Base-by-base conservation (phyloP, 164 flowering plant genomes). In the Vitis riparia region DNA sequence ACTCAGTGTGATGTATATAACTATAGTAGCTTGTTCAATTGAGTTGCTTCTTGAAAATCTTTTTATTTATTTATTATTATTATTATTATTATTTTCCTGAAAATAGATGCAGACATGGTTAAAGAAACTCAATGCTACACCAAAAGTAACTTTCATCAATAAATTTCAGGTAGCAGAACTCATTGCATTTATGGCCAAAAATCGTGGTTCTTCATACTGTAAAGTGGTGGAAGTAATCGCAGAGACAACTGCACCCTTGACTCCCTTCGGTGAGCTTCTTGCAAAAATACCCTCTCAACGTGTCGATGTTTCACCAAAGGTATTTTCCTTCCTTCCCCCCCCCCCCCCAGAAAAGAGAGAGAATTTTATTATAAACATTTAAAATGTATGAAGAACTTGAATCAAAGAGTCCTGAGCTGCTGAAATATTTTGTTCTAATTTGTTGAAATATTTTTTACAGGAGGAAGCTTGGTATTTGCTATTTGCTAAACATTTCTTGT, bases 141-240 rank as follows among this genome's bases (percentile, higher is more conserved):
- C 15, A 30, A 63, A 30, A 53, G 15, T 12, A 50, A 64, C 27
- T 60, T 17, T 27, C 29, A 11, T 67, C 59, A 15, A 29, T 56
- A 17, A 60, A 56, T 52, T 75, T 44, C 84, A 95, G 97, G 91
- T 95, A 62, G 99, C 99, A 58, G 98, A 95, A 78, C 85, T 95
- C 59, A 70, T 95, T 76, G 97, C 98, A 52, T 86, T 81, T 75
- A 89, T 92, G 94, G 97, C 97, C 30, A 87, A 83, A 77, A 91
- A 88, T 71, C 87, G 83, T 50, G 72, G 76, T 67, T 87, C 89
- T 77, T 91, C 99, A 51, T 91, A 77, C 76, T 88, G 90, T 78
- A 95, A 95, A 82, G 87, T 91, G 60, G 94, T 95, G 67, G 99
- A 95, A 88, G 99, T 86, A 68, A 74, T 95, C 80, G 99, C 99